Conservation (phyloP, 345 rosid species). For the Syzygium oleosum region DNA sequence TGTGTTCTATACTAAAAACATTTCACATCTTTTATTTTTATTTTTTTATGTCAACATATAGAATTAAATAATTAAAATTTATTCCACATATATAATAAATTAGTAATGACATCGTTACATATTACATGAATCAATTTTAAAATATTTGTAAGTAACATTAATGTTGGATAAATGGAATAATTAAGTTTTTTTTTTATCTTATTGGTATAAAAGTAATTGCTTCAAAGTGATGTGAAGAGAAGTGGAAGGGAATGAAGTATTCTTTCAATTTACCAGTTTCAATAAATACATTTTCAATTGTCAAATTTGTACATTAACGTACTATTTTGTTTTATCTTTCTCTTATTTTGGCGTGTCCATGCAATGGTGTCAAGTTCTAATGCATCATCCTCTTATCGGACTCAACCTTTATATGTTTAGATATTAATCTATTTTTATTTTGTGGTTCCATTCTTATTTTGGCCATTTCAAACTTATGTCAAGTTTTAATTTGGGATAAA, state of each 20-base stretch:
- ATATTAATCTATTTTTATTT: not conserved
- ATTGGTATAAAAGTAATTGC: not conserved
- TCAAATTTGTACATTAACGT: not conserved
- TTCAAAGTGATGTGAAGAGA: not conserved
- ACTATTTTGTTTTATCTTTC: not conserved
- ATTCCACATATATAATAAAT: not conserved
- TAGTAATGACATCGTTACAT: not conserved
- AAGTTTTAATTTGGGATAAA: not conserved
- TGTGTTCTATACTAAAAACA: not conserved
- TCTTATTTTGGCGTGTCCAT: too few relatives aligned
- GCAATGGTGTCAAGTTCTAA: not conserved
- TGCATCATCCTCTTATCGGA: too few relatives aligned
- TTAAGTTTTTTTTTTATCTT: not conserved
- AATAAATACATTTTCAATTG: not conserved
- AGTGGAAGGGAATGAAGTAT: not conserved
- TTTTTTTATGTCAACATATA: not conserved
- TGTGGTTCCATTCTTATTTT: not conserved
- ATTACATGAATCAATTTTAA: not conserved
- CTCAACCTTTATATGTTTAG: not conserved
- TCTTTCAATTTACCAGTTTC: not conserved
- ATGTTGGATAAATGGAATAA: not conserved
- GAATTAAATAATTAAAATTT: not conserved
- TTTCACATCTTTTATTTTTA: not conserved
- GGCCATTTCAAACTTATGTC: not conserved
- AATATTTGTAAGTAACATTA: not conserved